phyloP scores from a whole-genome alignment of 805 yeast genomes.

The Yamadazyma sp. region DNA sequence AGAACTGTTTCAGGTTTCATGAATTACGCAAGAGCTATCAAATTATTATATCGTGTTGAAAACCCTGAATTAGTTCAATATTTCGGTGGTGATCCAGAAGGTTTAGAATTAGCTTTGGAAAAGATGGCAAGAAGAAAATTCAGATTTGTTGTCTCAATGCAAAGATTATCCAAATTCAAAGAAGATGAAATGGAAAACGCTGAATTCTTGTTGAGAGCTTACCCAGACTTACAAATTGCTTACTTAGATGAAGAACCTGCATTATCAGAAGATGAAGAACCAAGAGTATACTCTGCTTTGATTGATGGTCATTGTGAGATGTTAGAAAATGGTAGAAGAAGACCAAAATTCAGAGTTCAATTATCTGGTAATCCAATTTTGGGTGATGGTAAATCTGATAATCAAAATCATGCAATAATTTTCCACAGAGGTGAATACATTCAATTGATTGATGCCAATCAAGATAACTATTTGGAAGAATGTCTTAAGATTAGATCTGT shows the following conservation, averaged over 20 bases:
- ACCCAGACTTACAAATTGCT: slow-evolving; percentile 86
- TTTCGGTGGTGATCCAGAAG: slow-evolving; percentile 98
- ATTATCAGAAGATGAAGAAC: slow-evolving; percentile 40
- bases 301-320: slow-evolving; percentile 71
- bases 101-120: slow-evolving; percentile 90
- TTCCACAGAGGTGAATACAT: slow-evolving; percentile 79
- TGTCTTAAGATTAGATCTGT: slow-evolving; percentile 75
- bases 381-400: slow-evolving; percentile 85
- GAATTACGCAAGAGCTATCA: slow-evolving; percentile 72
- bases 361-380: slow-evolving; percentile 79
- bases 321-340: slow-evolving; percentile 52
- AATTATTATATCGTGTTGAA: slow-evolving; percentile 44
- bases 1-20: slow-evolving; percentile 81
- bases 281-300: slow-evolving; percentile 56
- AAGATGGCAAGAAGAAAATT: slow-evolving; percentile 63
- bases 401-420: slow-evolving; percentile 72
- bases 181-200: slow-evolving; percentile 57
- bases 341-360: slow-evolving; percentile 60
- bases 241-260: slow-evolving; percentile 60
- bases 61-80: slow-evolving; percentile 63
- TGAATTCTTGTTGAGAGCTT: slow-evolving; percentile 65
- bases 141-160: slow-evolving; percentile 65
- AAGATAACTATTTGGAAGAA: slow-evolving; percentile 78
- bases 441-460: slow-evolving; percentile 80
- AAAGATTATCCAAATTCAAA: slow-evolving; percentile 51